These are phyloP conservation scores for Xylaria sp. DNA, from an alignment of 2,329 filamentous ascomycete genomes.

Conservation along the genomic window DNA sequence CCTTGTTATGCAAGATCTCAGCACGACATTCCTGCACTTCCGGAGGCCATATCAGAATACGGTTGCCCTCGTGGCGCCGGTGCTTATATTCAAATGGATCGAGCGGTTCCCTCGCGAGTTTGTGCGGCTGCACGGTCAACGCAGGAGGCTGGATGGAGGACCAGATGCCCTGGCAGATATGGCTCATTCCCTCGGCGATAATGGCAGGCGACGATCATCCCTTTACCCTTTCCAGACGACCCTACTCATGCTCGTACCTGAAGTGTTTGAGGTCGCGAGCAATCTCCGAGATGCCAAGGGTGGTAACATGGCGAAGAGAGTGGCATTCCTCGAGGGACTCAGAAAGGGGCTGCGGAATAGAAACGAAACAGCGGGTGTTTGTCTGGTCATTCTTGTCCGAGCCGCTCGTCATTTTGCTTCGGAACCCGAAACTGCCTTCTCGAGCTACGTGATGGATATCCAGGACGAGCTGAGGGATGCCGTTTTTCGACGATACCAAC, in stretches of 20 bases:
- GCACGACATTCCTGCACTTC: constrained; percentile 62
- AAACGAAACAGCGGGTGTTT: constrained; percentile 63
- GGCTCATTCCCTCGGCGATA: constrained; percentile 57
- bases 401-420: constrained; percentile 59
- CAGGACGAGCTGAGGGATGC: constrained; percentile 64
- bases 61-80: constrained; percentile 55
- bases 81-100: constrained; percentile 61
- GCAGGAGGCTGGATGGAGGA: constrained; percentile 58
- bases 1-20: constrained; percentile 59
- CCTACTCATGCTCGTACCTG: constrained; percentile 58
- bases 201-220: constrained; percentile 48
- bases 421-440: constrained; percentile 57
- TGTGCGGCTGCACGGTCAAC: constrained; percentile 55
- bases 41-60: constrained; percentile 59
- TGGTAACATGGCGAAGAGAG: constrained; percentile 58
- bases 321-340: constrained; percentile 58
- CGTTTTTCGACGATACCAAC: constrained; percentile 52
- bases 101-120: constrained; percentile 61
- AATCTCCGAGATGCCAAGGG: constrained; percentile 61
- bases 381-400: constrained; percentile 56
- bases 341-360: constrained; percentile 58
- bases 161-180: constrained; percentile 66
- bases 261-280: constrained; percentile 65
- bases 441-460: constrained; percentile 64
- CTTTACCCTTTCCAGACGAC: constrained; percentile 59